A percentile compares a stretch with the other conserved stretches of the same genome.
Conservation (phyloP, 805 yeast species). For the Candida qinlingensis region DNA sequence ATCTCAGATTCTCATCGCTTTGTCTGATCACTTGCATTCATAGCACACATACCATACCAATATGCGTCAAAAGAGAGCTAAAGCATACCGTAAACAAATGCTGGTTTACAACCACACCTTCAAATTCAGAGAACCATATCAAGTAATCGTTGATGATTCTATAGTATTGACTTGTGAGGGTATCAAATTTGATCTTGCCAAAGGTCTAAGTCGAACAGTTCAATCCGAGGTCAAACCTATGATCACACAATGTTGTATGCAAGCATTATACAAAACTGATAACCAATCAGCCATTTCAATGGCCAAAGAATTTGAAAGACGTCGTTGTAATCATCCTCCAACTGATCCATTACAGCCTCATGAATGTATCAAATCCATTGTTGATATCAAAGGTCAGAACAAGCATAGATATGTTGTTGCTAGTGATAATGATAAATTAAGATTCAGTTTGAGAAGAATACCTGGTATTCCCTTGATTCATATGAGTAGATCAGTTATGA, state of each 20-base stretch:
- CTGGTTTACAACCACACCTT: constrained; percentile 77
- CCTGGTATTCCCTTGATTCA: constrained; percentile 91
- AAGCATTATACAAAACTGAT: constrained; percentile 66
- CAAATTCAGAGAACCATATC: constrained; percentile 92
- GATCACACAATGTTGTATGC: constrained; percentile 96
- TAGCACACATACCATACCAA: constrained; percentile 3
- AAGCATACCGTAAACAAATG: constrained; percentile 90
- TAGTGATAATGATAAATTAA: constrained; percentile 61
- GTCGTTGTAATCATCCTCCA: constrained; percentile 85
- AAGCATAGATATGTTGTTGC: constrained; percentile 91
- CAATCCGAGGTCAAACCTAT: constrained; percentile 84
- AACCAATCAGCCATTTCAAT: constrained; percentile 72
- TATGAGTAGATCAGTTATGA: constrained; percentile 88
- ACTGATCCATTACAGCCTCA: constrained; percentile 55
- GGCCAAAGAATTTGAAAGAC: constrained; percentile 82
- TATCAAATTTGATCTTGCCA: constrained; percentile 71
- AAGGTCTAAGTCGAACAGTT: constrained; percentile 73
- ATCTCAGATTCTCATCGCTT: not conserved
- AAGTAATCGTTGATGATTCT: constrained; percentile 80
- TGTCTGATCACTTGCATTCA: too few species aligned
- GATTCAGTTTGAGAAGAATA: constrained; percentile 62
- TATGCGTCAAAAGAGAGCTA: constrained; percentile 97
- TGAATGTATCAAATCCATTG: constrained; percentile 73
- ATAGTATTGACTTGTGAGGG: constrained; percentile 59
- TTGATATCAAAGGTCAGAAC: constrained; percentile 66